Conservation (phyloP, 805 yeast genomes). For the Ogataea minuta region DNA sequence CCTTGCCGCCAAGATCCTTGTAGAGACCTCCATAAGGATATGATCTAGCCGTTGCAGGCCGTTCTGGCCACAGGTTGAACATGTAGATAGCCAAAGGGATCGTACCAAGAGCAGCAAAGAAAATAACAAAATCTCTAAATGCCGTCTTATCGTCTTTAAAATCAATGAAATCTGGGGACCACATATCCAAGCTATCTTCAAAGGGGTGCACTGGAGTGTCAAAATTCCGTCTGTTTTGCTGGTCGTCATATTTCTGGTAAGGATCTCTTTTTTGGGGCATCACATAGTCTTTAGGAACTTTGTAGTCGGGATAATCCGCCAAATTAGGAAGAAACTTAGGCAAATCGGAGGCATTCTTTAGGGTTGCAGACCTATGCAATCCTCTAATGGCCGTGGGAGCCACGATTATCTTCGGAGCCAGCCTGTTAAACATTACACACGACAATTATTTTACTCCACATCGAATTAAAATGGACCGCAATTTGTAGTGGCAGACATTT, state of each 20-base stretch:
- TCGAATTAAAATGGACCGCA: not conserved
- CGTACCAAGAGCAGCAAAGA: slow-evolving; percentile 48
- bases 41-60: slow-evolving; percentile 73
- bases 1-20: slow-evolving; percentile 65
- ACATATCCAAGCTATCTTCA: slow-evolving; percentile 73
- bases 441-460: slow-evolving; percentile 9
- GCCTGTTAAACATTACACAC: not conserved
- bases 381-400: not conserved
- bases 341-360: slow-evolving; percentile 13
- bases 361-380: not conserved
- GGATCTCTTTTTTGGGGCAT: slow-evolving; percentile 63
- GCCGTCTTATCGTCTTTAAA: slow-evolving; percentile 61
- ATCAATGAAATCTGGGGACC: slow-evolving; percentile 81
- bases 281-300: slow-evolving; percentile 55
- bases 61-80: slow-evolving; percentile 57
- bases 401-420: not conserved
- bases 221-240: slow-evolving; percentile 74
- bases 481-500: slow-evolving; percentile 5
- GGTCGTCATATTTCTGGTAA: slow-evolving; percentile 72
- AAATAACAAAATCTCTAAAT: slow-evolving; percentile 51
- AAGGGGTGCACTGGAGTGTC: slow-evolving; percentile 69
- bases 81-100: slow-evolving; percentile 45
- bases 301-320: slow-evolving; percentile 46
- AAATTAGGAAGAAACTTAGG: slow-evolving; percentile 34
- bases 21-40: slow-evolving; percentile 77